These are phyloP conservation scores for Gomphus bonarii DNA, from an alignment of 1,284 basidiomycete species.

Conservation along the genomic window DNA sequence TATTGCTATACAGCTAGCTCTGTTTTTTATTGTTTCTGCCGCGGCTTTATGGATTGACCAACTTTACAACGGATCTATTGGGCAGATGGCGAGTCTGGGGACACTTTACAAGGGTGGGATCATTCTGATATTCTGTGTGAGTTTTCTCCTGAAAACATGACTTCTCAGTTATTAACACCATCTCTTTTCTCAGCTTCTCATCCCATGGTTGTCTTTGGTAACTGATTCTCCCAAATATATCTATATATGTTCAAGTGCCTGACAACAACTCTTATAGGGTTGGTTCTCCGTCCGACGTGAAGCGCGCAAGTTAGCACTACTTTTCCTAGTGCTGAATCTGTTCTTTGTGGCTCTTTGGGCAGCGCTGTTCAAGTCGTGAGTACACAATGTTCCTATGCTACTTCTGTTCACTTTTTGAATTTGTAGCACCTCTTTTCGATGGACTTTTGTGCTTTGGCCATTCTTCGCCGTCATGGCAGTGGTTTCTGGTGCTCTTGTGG, in stretches of 20 bases:
- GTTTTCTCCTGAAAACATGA: slow-evolving; percentile 17
- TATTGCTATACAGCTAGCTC: slow-evolving; percentile 59
- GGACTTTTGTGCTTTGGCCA: slow-evolving; percentile 62
- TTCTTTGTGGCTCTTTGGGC: slow-evolving; percentile 58
- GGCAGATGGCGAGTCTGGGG: slow-evolving; percentile 34
- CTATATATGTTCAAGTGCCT: slow-evolving; percentile 8
- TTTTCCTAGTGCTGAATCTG: slow-evolving; percentile 51
- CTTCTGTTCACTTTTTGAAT: neutral
- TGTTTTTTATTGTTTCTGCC: slow-evolving; percentile 66
- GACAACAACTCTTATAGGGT: slow-evolving; percentile 32
- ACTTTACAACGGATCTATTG: slow-evolving; percentile 54
- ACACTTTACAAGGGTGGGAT: slow-evolving; percentile 45
- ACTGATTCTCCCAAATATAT: slow-evolving; percentile 5
- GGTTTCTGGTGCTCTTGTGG: slow-evolving; percentile 46
- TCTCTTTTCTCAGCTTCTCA: slow-evolving; percentile 31
- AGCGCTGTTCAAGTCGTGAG: slow-evolving; percentile 51
- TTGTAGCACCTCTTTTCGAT: slow-evolving; percentile 46
- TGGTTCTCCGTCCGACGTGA: slow-evolving; percentile 69
- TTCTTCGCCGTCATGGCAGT: slow-evolving; percentile 61
- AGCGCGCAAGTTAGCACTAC: slow-evolving; percentile 41
- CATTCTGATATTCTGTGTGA: slow-evolving; percentile 47
- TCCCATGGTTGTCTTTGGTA: slow-evolving; percentile 60
- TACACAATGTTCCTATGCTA: neutral
- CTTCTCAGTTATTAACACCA: slow-evolving; percentile 10
- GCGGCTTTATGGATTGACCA: slow-evolving; percentile 71